Percentiles rank a stretch among this genome's conserved stretches.
These are phyloP conservation scores for Mesembryanthemum crystallinum DNA, from an alignment of 148 eudicot genomes.

Conservation along the genomic window DNA sequence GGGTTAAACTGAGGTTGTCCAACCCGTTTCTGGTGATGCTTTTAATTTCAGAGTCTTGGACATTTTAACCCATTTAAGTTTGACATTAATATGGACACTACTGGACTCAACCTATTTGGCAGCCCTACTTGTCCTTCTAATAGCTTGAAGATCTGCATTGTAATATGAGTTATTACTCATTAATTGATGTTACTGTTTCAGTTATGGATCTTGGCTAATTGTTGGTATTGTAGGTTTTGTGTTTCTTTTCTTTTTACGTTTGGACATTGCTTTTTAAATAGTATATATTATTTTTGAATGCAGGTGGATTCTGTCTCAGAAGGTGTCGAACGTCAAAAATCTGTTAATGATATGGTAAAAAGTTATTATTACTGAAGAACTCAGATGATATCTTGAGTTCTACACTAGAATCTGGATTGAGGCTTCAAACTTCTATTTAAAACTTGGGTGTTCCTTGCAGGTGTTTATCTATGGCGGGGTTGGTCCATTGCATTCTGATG, in stretches of 20 bases:
- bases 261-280: neutral
- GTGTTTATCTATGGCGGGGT: slow-evolving; percentile 96
- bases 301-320: slow-evolving; percentile 95
- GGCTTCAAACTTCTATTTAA: neutral
- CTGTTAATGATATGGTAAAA: slow-evolving; percentile 76
- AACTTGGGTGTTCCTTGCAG: slow-evolving; percentile 40
- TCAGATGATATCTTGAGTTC: neutral
- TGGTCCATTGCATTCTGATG: slow-evolving; percentile 90
- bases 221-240: neutral
- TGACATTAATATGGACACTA: no score
- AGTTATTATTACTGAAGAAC: slow-evolving; percentile 2
- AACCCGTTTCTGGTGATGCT: no score
- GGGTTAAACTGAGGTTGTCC: no score
- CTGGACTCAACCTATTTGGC: no score
- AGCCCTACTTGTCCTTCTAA: no score
- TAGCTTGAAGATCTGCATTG: no score
- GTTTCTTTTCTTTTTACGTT: neutral
- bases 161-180: no score
- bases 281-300: slow-evolving; percentile 16
- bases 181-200: no score
- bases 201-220: neutral
- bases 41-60: no score
- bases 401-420: neutral
- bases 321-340: slow-evolving; percentile 67
- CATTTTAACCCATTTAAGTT: no score